Evolutionary conservation across 306 rosid species (phyloP).

Genomic region (peach (Prunus persica)): Prunus_persica_NCBIv2 NC_034014.1:20117501-20118000

Average conservation of each 20-base stretch:
- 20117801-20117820: slow-evolving; percentile 49
- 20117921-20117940: slow-evolving; percentile 73
- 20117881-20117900: slow-evolving; percentile 44
- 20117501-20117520: no score
- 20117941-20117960: slow-evolving; percentile 70
- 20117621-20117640: slow-evolving; percentile 45
- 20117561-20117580: not conserved
- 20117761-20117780: not conserved
- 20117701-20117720: slow-evolving; percentile 21
- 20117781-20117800: slow-evolving; percentile 17
- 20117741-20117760: not conserved
- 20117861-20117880: slow-evolving; percentile 55
- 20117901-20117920: slow-evolving; percentile 48
- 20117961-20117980: slow-evolving; percentile 76
- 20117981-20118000: slow-evolving; percentile 33
- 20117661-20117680: slow-evolving; percentile 71
- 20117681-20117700: slow-evolving; percentile 42
- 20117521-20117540: not conserved
- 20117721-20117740: slow-evolving; percentile 10
- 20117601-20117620: slow-evolving; percentile 2
- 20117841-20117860: slow-evolving; percentile 59
- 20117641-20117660: slow-evolving; percentile 59
- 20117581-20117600: not conserved
- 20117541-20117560: not conserved
- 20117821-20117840: slow-evolving; percentile 70